Percentiles rank a stretch among this genome's conserved stretches.
Conservation (phyloP, 1,284 basidiomycete genomes). For the Cutaneotrichosporon cyanovorans region DNA sequence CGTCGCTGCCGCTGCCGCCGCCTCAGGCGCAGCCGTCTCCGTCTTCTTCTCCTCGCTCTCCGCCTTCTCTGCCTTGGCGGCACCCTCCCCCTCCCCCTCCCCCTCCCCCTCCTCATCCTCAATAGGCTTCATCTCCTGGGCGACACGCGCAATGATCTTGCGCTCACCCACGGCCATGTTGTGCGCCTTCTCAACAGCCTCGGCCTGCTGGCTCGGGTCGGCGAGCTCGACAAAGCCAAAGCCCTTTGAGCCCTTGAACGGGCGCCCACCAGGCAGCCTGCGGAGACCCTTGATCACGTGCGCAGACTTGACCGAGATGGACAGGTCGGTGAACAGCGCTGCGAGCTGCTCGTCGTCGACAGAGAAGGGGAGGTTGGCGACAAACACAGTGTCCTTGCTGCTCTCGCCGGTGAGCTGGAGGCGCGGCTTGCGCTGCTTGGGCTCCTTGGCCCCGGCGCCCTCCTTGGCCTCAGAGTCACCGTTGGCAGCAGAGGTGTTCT, state of each 20-base stretch:
- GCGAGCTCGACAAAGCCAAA: slow-evolving; percentile 92
- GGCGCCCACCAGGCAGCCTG: slow-evolving; percentile 53
- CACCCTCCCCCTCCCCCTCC: background rate
- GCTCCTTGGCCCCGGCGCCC: slow-evolving; percentile 27
- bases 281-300: slow-evolving; percentile 62
- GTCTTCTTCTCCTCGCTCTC: background rate
- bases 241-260: slow-evolving; percentile 64
- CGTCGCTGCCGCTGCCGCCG: background rate
- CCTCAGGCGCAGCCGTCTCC: background rate
- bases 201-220: slow-evolving; percentile 70
- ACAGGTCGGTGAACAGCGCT: slow-evolving; percentile 72
- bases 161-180: slow-evolving; percentile 75
- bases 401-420: slow-evolving; percentile 56
- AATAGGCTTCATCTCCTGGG: slow-evolving; percentile 47
- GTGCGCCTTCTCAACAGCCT: slow-evolving; percentile 68
- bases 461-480: slow-evolving; percentile 14
- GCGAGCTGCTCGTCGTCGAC: slow-evolving; percentile 71
- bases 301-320: slow-evolving; percentile 69
- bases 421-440: slow-evolving; percentile 35
- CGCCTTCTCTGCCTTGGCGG: background rate
- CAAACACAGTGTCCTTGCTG: slow-evolving; percentile 74
- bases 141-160: slow-evolving; percentile 77
- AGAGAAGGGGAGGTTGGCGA: slow-evolving; percentile 88
- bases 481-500: slow-evolving; percentile 21
- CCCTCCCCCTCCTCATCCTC: slow-evolving; percentile 6